Evolutionary conservation across 2,329 filamentous ascomycete species (phyloP), one percentile per base, ranked within the genome.

Genomic region (Penicillium sp.): DNA sequence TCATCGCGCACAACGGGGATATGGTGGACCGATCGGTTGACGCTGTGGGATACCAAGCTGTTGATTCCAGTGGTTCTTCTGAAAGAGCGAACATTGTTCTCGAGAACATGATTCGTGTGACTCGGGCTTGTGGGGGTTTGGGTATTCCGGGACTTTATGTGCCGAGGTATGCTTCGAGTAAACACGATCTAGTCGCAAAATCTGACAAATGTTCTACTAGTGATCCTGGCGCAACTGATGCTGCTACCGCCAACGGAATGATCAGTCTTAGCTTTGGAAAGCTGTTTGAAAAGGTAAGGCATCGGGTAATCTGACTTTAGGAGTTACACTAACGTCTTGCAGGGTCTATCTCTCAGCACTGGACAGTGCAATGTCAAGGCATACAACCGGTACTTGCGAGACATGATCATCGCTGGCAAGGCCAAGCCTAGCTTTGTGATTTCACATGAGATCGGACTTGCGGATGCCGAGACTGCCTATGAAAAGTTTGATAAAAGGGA

Each of bases 281-380:
- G 69, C 74, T 88, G 0, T 88, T 88, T 62, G 85, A 88, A 62
- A 88, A 88, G 78, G 83, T 81, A 68, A 48, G 63, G 2, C 3
- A 15, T 14, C 12, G 14, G 2, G 1, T 9, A 14, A 18, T 50
- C 23, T 42, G 2, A n/a, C 1, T 4, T 12, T 11, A 2, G 6
- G n/a, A 14, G 23, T 40, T 3, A 8, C 42, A 50, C 53, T 57
- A 45, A 57, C 26, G 29, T 27, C 9, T 20, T 14, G 25, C 15
- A 85, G 82, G 84, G 85, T 1, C 74, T 88, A 5, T 78, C 79
- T 2, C 73, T 88, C 2, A 81, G 82, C 9, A 85, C 83, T 3
- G 84, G 85, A 0, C 84, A 88, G 66, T 88, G 85, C 72, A 88
- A 88, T 58, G 85, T 88, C 61, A 88, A 88, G 71, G 75, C 81